Evolutionary conservation across 257 asterid genomes (phyloP), one percentile per base, ranked within the genome.

Genomic region (Scutellaria barbata): DNA sequence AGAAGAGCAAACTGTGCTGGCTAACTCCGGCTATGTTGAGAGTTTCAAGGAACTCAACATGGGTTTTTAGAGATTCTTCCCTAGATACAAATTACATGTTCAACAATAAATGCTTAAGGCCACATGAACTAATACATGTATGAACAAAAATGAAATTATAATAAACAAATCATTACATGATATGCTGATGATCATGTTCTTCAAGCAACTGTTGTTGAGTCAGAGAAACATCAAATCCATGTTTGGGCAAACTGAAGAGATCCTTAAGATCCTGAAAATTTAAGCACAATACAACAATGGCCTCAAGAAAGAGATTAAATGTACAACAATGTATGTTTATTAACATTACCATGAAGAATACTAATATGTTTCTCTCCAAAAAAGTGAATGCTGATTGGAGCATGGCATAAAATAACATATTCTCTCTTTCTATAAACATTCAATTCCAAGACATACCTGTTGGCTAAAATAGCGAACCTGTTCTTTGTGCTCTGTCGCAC

Each of bases 401-500:
- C 30, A 17, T 46, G 37, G 43, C n/a, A 59, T 7, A 37, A 2
- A 22, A 37, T 42, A 18, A 18, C 25, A 17, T 30, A 50, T 12
- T 30, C 20, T 46, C 25, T 17, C 68, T 10, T n/a, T 42, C 47
- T 54, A 39, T 46, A 59, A 68, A 54, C 73, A 68, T 57, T 53
- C n/a, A 25, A 43, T 46, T 71, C 66, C 60, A 55, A 56, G 46
- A 75, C 46, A 45, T 83, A 94, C 98, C 85, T 84, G 96, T 85
- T 87, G 92, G 77, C 97, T 94, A 83, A 94, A 91, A 80, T 94
- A 91, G 56, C 97, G 94, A 45, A 82, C 82, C 73, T 91, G 97
- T 75, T 94, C 96, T 88, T 88, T 94, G 74, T 86, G 91, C 76
- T 94, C 97, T 16, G 98, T 94, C 46, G 97, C 98, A 75, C 96